These are phyloP conservation scores for Cladosporium sp. DNA, from an alignment of 2,329 filamentous ascomycete species.

Conservation along the genomic window DNA sequence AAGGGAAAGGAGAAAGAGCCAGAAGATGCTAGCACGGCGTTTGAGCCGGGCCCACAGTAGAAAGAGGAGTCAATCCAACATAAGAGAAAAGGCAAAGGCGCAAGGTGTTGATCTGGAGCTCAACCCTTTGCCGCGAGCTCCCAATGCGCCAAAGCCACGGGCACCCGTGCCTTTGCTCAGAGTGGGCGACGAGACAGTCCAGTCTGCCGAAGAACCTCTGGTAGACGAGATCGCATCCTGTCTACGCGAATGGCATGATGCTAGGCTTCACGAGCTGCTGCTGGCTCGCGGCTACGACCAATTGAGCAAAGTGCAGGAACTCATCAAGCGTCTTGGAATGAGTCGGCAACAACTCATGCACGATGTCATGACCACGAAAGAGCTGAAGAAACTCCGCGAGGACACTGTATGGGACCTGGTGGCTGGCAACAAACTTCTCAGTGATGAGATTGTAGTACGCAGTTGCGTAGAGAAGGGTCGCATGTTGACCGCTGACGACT, in stretches of 20 bases:
- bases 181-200: constrained; percentile 94
- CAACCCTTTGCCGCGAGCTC: constrained; percentile 55
- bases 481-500: constrained; percentile 88
- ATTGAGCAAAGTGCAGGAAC: constrained; percentile 75
- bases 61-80: constrained; percentile 26
- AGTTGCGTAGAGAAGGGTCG: constrained; percentile 81
- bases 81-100: constrained; percentile 22
- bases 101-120: constrained; percentile 24
- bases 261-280: constrained; percentile 88
- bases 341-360: constrained; percentile 88
- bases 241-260: constrained; percentile 96
- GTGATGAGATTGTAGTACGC: constrained; percentile 90
- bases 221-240: constrained; percentile 98
- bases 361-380: constrained; percentile 84
- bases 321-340: constrained; percentile 81
- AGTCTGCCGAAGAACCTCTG: constrained; percentile 81
- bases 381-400: constrained; percentile 78
- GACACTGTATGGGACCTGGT: constrained; percentile 96
- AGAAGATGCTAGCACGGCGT: constrained; percentile 30
- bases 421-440: constrained; percentile 88
- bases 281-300: constrained; percentile 78
- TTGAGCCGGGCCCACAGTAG: constrained; percentile 34
- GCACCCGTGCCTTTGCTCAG: constrained; percentile 97
- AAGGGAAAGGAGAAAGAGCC: constrained; percentile 32
- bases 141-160: constrained; percentile 71